Evolutionary conservation across 2,329 filamentous ascomycete species (phyloP), one percentile per base, ranked within the genome.

Genomic region (Fusarium sp.): DNA sequence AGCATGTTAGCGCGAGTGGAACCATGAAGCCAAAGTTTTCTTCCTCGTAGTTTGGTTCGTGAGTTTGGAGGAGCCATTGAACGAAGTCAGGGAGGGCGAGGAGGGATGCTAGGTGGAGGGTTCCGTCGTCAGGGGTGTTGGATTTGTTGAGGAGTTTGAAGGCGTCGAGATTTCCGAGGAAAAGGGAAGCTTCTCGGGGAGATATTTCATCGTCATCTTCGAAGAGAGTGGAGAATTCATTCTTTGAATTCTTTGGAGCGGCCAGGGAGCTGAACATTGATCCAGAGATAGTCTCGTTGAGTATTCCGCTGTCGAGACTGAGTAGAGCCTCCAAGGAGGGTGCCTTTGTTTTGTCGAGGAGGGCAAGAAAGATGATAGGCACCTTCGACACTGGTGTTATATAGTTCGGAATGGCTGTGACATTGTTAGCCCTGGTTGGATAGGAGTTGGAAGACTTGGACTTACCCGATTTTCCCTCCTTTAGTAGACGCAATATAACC

Each of bases 21-120:
- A 66, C 63, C 63, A 66, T 66, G 43, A 56, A 66, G 3, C 60
- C 63, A 18, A 66, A 66, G 7, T 55, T 58, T 13, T 66, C 63
- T 9, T 60, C 55, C 3, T 53, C 63, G 1, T 66, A 66, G 29
- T 66, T 66, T 6, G 63, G 18, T 7, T 66, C 62, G 4, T 66
- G 63, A 0, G 23, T 61, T 8, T 42, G 18, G 3, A 66, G 57
- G 2, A 66, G 62, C 63, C 63, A 66, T 1, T 12, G 10, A 2
- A 54, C 63, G 13, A 66, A 66, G 3, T 66, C 42, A 0, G 63
- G 63, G 0, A 66, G 35, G 4, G 61, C 63, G 2, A 66, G 23
- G 2, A 66, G 56, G 5, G 63, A 33, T 6, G 63, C 63, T 8
- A 66, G 39, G n/a, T 66, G 63, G 6, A 66, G 62, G 0, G 63